These are phyloP conservation scores for Deinandra increscens DNA, from an alignment of 129 eudicot species.

Conservation along the genomic window DNA sequence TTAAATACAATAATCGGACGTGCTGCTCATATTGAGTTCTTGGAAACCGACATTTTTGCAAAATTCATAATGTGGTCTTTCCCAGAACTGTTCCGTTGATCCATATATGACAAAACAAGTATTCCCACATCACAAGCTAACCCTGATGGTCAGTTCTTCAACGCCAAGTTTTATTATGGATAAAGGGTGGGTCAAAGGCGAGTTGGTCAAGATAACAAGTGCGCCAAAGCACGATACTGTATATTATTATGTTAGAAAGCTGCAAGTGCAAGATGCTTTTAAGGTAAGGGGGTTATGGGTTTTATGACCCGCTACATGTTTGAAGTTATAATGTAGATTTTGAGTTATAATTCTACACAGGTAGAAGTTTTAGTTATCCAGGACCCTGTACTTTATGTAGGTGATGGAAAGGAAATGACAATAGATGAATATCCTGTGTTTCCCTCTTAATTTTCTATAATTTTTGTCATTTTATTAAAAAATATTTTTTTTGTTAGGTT, in stretches of 20 bases:
- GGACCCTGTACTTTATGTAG: constrained; percentile 25
- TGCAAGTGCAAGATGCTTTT: constrained; percentile 12
- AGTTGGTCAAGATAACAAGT: constrained; percentile 1
- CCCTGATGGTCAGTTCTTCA: constrained; percentile 23
- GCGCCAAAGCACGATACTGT: constrained; percentile 22
- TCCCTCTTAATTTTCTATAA: neutral
- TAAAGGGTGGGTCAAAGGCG: constrained; percentile 14
- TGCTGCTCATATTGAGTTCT: constrained; percentile 95
- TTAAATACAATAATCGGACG: constrained; percentile 88
- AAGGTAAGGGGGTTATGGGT: constrained; percentile 28
- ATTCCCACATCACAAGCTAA: constrained; percentile 10
- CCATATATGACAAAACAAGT: neutral
- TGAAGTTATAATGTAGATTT: constrained; percentile 33
- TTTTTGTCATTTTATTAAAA: neutral
- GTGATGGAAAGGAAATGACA: constrained; percentile 14
- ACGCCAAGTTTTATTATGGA: constrained; percentile 8
- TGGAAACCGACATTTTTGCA: constrained; percentile 86
- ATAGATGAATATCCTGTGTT: constrained; percentile 30
- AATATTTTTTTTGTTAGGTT: neutral
- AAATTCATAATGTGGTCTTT: constrained; percentile 96
- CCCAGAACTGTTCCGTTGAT: constrained; percentile 75
- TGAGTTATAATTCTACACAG: constrained; percentile 23
- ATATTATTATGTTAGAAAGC: constrained; percentile 32
- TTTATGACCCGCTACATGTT: constrained; percentile 5
- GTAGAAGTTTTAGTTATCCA: constrained; percentile 22